Percentiles rank a stretch among this genome's conserved stretches.
Conservation (phyloP, 2,329 filamentous ascomycete genomes). For the Hypoxylon sp. region DNA sequence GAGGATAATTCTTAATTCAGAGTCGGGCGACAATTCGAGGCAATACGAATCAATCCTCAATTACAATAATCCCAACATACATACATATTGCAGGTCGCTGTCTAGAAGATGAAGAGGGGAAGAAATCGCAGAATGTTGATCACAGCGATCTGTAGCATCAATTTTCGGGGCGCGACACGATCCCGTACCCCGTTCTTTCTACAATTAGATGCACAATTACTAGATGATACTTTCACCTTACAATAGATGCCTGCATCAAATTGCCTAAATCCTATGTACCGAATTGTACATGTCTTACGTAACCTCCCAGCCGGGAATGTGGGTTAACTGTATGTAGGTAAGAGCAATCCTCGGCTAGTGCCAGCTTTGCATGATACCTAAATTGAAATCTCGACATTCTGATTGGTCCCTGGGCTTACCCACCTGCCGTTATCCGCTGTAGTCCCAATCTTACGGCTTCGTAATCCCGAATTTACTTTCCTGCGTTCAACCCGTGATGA, state of each 20-base stretch:
- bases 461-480: constrained; percentile 10
- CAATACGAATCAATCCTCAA: constrained; percentile 10
- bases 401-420: constrained; percentile 11
- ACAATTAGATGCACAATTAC: neutral
- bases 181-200: constrained; percentile 4
- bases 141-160: constrained; percentile 10
- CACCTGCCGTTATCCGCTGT: neutral
- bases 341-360: constrained; percentile 21
- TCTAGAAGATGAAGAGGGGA: constrained; percentile 26
- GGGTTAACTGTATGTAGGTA: neutral
- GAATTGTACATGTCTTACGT: constrained; percentile 32
- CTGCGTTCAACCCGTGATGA: neutral
- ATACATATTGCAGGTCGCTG: constrained; percentile 1
- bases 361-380: constrained; percentile 20
- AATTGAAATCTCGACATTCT: constrained; percentile 14
- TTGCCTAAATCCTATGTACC: constrained; percentile 9
- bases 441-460: constrained; percentile 1
- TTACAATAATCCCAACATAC: constrained; percentile 3
- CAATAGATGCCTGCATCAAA: neutral
- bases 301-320: constrained; percentile 11
- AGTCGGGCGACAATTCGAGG: neutral
- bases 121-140: constrained; percentile 36
- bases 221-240: constrained; percentile 15
- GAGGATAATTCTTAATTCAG: constrained; percentile 20
- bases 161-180: constrained; percentile 28